Percentiles rank a stretch among this genome's conserved stretches.
phyloP scores from a whole-genome alignment of 148 eudicot genomes.

The Bassia scoparia region DNA sequence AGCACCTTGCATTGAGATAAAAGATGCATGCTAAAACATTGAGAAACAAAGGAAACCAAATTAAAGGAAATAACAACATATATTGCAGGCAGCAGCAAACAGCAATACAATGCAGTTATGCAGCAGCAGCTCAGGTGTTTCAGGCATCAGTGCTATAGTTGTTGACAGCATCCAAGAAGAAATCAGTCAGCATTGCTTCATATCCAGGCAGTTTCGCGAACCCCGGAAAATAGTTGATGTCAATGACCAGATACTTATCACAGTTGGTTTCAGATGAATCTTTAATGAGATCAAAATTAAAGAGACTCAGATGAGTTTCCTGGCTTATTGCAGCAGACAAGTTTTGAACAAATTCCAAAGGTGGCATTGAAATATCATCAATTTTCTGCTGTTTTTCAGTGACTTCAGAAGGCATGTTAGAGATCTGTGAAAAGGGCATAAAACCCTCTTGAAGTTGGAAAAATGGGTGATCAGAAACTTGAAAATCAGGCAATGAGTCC shows the following conservation, averaged over 20 bases:
- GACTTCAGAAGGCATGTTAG: slow-evolving; percentile 30
- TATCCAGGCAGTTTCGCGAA: slow-evolving; percentile 61
- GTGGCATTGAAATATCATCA: slow-evolving; percentile 41
- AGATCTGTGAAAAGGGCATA: slow-evolving; percentile 52
- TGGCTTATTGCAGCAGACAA: slow-evolving; percentile 39
- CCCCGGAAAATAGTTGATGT: slow-evolving; percentile 84
- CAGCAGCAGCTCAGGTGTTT: not conserved
- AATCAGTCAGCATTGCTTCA: slow-evolving; percentile 58
- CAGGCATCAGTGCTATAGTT: not conserved
- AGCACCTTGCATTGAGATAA: not conserved
- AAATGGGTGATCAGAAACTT: slow-evolving; percentile 13
- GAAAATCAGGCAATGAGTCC: slow-evolving; percentile 52
- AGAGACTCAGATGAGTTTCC: slow-evolving; percentile 46
- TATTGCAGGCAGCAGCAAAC: not conserved
- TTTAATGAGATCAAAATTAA: slow-evolving; percentile 73
- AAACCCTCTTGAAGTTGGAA: slow-evolving; percentile 20
- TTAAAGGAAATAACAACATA: not conserved
- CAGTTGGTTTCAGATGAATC: slow-evolving; percentile 28
- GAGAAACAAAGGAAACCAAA: not conserved
- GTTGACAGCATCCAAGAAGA: slow-evolving; percentile 44
- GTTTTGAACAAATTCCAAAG: slow-evolving; percentile 35
- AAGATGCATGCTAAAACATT: not conserved
- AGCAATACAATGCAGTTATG: not conserved
- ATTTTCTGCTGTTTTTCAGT: slow-evolving; percentile 12
- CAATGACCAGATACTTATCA: slow-evolving; percentile 51